Base-by-base conservation (phyloP, 805 yeast genomes). In the Barnettozyma wickerhamii region DNA sequence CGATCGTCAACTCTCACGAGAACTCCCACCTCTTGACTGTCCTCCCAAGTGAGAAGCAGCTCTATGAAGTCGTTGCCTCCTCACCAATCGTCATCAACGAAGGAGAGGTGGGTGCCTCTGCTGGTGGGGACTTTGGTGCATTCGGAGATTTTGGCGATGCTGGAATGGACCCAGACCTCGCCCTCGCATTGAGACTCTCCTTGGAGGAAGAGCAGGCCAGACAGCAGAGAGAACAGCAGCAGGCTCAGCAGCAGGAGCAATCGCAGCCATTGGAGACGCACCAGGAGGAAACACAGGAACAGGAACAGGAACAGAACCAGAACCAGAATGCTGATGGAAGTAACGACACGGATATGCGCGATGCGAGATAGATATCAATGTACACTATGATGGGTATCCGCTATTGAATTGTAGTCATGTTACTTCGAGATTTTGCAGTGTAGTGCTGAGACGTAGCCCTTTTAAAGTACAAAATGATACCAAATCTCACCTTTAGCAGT, bases 91-190 rank as follows among this genome's bases (percentile, higher is more conserved):
- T 88, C 48, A 68, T 72, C 33, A 80, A 80, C 41, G 88, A 79
- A 41, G 60, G 59, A 33, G 75, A 69, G 15, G 75, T 70, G 4
- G 69, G 60, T n/a, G 60, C 56, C 31, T 68, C 63, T 19, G 48
- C 38, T 15, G 43, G 37, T 26, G 65, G 60, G 31, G 75, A 65
- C 17, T 76, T 70, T 10, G 74, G 67, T 37, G 69, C 64, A 19
- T 74, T 63, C 20, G 74, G 64, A n/a, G 72, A 66, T 18, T 73
- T 69, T 56, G 84, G 81, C 38, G 98, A 91, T 63, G 91, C 96
- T 24, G 80, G 81, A 50, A 84, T 88, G 79, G 99, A 93, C 56
- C 98, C 98, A 24, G 99, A 93, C 64, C 76, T 93, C 59, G 99
- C 98, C 0, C 72, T 93, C 71, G 99, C 98, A 1, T 75, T 93